These are phyloP conservation scores for Naegleria gruberi DNA, from an alignment of 208 protist species.

Conservation along the genomic window DNA sequence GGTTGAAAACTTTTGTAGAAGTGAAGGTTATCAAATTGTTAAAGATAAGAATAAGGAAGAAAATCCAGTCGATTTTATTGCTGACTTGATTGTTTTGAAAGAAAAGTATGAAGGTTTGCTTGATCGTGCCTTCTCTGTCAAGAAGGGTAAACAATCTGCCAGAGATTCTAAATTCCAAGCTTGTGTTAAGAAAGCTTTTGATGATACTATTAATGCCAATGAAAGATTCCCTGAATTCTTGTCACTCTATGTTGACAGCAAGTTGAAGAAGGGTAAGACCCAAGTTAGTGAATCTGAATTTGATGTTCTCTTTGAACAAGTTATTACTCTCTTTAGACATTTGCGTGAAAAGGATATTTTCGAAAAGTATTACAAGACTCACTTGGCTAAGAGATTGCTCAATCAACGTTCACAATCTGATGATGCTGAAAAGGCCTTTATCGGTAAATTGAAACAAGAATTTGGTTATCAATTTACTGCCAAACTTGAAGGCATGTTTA, in stretches of 20 bases:
- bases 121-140: constrained; percentile 40
- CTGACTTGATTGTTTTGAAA: constrained; percentile 49
- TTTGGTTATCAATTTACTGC: constrained; percentile 66
- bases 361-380: constrained; percentile 73
- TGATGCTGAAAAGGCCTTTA: constrained; percentile 63
- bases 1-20: constrained; percentile 1
- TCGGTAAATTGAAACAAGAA: constrained; percentile 64
- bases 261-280: constrained; percentile 50
- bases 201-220: constrained; percentile 57
- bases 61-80: constrained; percentile 34
- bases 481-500: constrained; percentile 76
- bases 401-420: constrained; percentile 47
- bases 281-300: constrained; percentile 52
- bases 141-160: constrained; percentile 18
- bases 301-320: constrained; percentile 50
- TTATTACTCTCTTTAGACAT: constrained; percentile 58
- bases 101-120: constrained; percentile 52
- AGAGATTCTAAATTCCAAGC: not conserved
- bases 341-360: constrained; percentile 74
- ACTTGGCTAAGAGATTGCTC: constrained; percentile 68
- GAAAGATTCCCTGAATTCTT: constrained; percentile 56
- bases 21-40: constrained; percentile 27
- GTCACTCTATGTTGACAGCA: constrained; percentile 62
- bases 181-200: constrained; percentile 43
- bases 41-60: constrained; percentile 16